Evolutionary conservation across 1,139 yeast genomes (phyloP), one percentile per base, ranked within the genome.

Genomic region (Saccharomyces pastorianus): DNA sequence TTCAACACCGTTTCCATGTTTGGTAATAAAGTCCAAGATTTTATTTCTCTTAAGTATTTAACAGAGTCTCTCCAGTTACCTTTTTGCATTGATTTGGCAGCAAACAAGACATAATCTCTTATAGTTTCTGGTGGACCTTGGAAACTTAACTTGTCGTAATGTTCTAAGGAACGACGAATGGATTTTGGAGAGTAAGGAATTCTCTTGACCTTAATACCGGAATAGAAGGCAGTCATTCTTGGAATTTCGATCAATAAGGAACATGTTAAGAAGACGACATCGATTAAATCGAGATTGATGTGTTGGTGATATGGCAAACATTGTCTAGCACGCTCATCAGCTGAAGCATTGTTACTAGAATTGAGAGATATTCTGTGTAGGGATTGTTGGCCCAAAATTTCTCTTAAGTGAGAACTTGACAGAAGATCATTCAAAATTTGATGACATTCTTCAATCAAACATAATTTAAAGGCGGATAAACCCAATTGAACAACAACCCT

Each of bases 111-210:
- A 73, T 83, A 90, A 72, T 93, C 99, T 69, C 95, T 86, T 53
- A 95, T 88, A 72, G 93, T 88, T 75, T 93, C 99, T 55, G 98
- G 97, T 48, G 99, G 99, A 44, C 99, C 99, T 61, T 91, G 89
- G 77, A 93, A 93, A 59, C 86, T 88, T 72, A 93, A 96, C 72
- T 95, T 86, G 70, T 91, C 96, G 68, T 88, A 91, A 76, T 87
- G 88, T 69, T 93, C 99, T 64, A 93, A 81, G 72, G 88, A 83
- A 71, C 96, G 84, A 75, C 95, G 85, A 78, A 93, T 90, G 41
- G 96, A 88, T 74, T 89, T 90, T 64, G 85, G 77, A 56, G 82
- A 74, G 55, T 60, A 62, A 58, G 85, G 79, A 66, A 83, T 80
- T 73, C 88, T 84, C 73, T 81, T 84, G 55, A 76, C 82, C 73